These are phyloP conservation scores for Saussurea involucrata DNA, from an alignment of 129 eudicot genomes.

Conservation along the genomic window DNA sequence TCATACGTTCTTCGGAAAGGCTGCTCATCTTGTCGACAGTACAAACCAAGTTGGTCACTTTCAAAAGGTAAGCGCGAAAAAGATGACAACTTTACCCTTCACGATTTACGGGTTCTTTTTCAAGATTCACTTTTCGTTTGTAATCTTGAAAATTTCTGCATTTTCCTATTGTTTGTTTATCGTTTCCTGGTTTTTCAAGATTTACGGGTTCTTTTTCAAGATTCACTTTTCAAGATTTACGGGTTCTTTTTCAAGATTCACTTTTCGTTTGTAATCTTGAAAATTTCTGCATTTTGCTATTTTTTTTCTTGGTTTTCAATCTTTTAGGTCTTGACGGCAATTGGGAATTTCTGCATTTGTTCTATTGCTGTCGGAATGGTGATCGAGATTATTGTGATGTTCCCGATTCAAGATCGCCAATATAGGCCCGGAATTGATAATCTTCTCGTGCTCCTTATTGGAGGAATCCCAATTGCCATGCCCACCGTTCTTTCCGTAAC, in stretches of 20 bases:
- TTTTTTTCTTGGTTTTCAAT: neutral
- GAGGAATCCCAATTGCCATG: conserved; percentile 99
- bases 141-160: conserved; percentile 49
- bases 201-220: neutral
- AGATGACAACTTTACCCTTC: neutral
- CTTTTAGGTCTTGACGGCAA: conserved; percentile 88
- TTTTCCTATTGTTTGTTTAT: neutral
- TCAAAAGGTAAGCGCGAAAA: conserved; percentile 59
- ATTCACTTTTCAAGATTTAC: neutral
- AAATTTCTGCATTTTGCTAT: conserved; percentile 40
- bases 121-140: neutral
- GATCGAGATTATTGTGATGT: conserved; percentile 90
- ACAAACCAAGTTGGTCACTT: conserved; percentile 99
- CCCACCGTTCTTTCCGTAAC: conserved; percentile 99
- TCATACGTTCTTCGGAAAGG: conserved; percentile 97
- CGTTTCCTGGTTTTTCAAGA: neutral
- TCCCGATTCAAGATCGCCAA: conserved; percentile 84
- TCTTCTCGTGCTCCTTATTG: conserved; percentile 96
- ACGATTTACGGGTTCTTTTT: neutral
- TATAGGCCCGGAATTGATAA: conserved; percentile 99
- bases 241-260: no score
- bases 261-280: conserved; percentile 15
- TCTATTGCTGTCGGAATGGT: conserved; percentile 98
- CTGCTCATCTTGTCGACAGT: conserved; percentile 96
- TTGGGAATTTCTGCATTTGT: conserved; percentile 97